phyloP scores from a whole-genome alignment of 2,329 filamentous ascomycete species.

The Botrytis tulipae region DNA sequence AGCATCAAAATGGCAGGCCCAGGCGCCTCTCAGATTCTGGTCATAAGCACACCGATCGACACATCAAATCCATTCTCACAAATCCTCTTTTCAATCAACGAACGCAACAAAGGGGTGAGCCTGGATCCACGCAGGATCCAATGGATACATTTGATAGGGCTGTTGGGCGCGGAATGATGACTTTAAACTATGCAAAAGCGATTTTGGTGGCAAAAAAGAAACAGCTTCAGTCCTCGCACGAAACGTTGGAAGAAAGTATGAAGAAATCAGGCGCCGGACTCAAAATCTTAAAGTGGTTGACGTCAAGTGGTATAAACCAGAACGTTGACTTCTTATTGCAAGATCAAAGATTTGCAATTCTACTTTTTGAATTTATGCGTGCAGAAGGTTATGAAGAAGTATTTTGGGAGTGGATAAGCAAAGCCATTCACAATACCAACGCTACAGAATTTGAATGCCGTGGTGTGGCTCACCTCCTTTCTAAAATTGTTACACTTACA shows the following conservation, averaged over 20 bases:
- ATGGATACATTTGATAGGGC: slow-evolving; percentile 38
- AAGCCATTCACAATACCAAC: slow-evolving; percentile 22
- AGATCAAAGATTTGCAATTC: slow-evolving; percentile 25
- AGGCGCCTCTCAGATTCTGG: slow-evolving; percentile 24
- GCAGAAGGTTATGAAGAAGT: slow-evolving; percentile 35
- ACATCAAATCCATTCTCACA: slow-evolving; percentile 50
- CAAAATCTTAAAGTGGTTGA: slow-evolving; percentile 37
- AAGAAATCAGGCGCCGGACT: slow-evolving; percentile 35
- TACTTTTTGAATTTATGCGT: slow-evolving; percentile 37
- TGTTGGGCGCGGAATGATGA: slow-evolving; percentile 37
- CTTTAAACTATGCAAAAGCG: slow-evolving; percentile 29
- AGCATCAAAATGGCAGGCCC: slow-evolving; percentile 24
- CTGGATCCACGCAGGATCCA: slow-evolving; percentile 24
- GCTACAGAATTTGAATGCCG: neutral
- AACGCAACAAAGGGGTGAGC: neutral
- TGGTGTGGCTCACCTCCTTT: slow-evolving; percentile 1
- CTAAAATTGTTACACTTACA: slow-evolving; percentile 3
- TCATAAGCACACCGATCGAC: slow-evolving; percentile 41
- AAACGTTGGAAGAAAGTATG: slow-evolving; percentile 30
- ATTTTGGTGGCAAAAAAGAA: slow-evolving; percentile 31
- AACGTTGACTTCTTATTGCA: slow-evolving; percentile 30
- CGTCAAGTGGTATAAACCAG: slow-evolving; percentile 32
- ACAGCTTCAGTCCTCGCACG: slow-evolving; percentile 26
- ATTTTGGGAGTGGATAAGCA: slow-evolving; percentile 36
- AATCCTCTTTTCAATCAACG: slow-evolving; percentile 46